phyloP scores from a whole-genome alignment of 371 early-diverging fungal genomes.

The Mortierella sp. region DNA sequence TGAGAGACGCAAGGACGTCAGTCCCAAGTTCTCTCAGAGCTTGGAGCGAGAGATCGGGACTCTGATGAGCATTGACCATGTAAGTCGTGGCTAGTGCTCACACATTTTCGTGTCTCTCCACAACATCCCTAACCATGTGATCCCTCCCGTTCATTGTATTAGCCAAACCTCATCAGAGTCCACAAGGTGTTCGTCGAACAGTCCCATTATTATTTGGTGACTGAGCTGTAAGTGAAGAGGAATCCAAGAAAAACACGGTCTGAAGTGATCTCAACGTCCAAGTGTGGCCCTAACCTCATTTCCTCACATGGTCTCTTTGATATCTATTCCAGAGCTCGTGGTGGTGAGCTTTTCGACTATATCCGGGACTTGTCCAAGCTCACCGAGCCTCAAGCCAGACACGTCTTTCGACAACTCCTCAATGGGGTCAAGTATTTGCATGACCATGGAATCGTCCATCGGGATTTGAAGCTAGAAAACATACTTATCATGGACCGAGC shows the following conservation, averaged over 20 bases:
- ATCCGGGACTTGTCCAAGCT: constrained; percentile 75
- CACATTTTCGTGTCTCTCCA: not conserved
- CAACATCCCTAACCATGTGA: not conserved
- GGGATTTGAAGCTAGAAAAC: constrained; percentile 89
- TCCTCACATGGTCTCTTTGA: not conserved
- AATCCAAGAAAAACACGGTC: too few species aligned
- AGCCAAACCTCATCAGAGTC: constrained; percentile 64
- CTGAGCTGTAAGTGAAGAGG: constrained; percentile 68
- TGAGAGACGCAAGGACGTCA: constrained; percentile 57
- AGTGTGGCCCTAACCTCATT: not conserved
- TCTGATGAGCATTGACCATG: constrained; percentile 78
- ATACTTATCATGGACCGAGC: constrained; percentile 73
- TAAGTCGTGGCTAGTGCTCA: constrained; percentile 40
- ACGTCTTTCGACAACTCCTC: constrained; percentile 83
- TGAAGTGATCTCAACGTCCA: too few species aligned
- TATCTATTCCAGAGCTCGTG: constrained; percentile 65
- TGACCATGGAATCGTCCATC: constrained; percentile 74
- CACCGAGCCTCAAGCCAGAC: constrained; percentile 79
- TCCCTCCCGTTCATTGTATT: not conserved
- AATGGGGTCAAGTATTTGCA: constrained; percentile 77
- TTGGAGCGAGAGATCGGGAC: constrained; percentile 75
- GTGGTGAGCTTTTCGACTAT: constrained; percentile 91
- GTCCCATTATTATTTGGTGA: constrained; percentile 68
- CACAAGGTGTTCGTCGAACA: constrained; percentile 68
- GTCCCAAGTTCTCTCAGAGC: constrained; percentile 62